phyloP scores from a whole-genome alignment of 2,329 filamentous ascomycete genomes.

The Pestalotiopsis sp. region DNA sequence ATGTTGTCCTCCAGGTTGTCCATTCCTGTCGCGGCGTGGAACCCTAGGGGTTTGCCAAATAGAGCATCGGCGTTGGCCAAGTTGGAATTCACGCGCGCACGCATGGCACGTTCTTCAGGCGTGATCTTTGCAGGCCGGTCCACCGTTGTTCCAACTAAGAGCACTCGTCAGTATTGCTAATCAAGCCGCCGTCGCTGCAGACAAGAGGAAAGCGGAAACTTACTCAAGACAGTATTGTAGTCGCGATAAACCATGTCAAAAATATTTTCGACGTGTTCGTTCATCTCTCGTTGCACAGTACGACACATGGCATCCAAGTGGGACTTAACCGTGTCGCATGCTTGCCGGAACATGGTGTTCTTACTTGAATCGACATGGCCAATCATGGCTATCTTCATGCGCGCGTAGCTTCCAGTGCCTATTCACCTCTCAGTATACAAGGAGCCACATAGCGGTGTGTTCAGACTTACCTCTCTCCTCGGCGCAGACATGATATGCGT shows the following conservation, averaged over 20 bases:
- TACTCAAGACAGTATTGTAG: not conserved
- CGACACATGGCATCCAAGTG: slow-evolving; percentile 41
- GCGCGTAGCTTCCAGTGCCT: slow-evolving; percentile 18
- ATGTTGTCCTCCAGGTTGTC: not conserved
- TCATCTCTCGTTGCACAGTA: slow-evolving; percentile 18
- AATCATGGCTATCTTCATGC: slow-evolving; percentile 56
- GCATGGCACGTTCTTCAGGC: not conserved
- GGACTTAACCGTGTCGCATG: slow-evolving; percentile 41
- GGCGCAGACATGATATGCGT: not conserved
- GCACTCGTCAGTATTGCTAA: not conserved
- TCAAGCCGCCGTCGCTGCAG: too few relatives aligned
- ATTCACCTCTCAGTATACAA: not conserved
- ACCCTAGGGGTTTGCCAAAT: not conserved
- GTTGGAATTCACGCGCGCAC: not conserved
- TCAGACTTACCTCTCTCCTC: not conserved
- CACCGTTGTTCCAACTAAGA: not conserved
- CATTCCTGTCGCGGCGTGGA: not conserved
- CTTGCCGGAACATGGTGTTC: slow-evolving; percentile 51
- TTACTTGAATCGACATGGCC: slow-evolving; percentile 43
- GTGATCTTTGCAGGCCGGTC: not conserved
- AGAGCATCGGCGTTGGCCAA: not conserved
- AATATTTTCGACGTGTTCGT: slow-evolving; percentile 1
- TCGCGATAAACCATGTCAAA: not conserved
- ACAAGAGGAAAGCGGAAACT: not conserved
- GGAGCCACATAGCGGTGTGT: not conserved